Evolutionary conservation across 331 rosid genomes (phyloP).

Genomic region (Acacia concinna): DNA sequence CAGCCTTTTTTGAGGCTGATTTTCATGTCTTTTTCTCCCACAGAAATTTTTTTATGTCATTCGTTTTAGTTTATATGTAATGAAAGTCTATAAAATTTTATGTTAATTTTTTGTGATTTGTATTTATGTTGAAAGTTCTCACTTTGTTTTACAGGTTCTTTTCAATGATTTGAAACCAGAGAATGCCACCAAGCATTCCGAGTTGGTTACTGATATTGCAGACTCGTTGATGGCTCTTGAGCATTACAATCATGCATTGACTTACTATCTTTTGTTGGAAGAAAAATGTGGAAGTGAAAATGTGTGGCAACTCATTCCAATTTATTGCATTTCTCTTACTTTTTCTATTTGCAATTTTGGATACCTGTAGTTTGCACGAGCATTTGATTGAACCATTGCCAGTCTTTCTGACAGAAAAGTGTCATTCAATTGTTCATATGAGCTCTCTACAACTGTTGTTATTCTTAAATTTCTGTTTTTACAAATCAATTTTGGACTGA

Average conservation of each 20-base stretch:
- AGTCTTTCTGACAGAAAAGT: background rate
- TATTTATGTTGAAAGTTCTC: constrained; percentile 33
- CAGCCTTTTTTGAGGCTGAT: background rate
- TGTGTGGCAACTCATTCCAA: constrained; percentile 46
- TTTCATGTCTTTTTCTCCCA: background rate
- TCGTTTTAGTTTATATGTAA: background rate
- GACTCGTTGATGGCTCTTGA: constrained; percentile 62
- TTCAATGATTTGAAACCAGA: constrained; percentile 56
- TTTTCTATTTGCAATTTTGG: constrained; percentile 18
- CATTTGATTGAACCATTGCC: constrained; percentile 4
- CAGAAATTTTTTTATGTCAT: background rate
- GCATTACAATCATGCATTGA: constrained; percentile 65
- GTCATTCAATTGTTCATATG: constrained; percentile 16
- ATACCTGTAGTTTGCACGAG: constrained; percentile 20
- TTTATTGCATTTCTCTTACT: constrained; percentile 10
- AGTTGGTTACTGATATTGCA: constrained; percentile 62
- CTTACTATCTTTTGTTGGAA: constrained; percentile 65
- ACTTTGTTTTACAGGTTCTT: constrained; percentile 42
- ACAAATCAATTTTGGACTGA: background rate
- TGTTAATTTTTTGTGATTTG: constrained; percentile 26
- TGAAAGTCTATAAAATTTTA: background rate
- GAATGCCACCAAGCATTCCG: constrained; percentile 45
- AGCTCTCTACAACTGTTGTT: background rate
- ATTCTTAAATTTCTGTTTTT: background rate
- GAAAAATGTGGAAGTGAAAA: constrained; percentile 45